Conservation (phyloP, 768 basidiomycete genomes). For the Mrakia gelida region DNA sequence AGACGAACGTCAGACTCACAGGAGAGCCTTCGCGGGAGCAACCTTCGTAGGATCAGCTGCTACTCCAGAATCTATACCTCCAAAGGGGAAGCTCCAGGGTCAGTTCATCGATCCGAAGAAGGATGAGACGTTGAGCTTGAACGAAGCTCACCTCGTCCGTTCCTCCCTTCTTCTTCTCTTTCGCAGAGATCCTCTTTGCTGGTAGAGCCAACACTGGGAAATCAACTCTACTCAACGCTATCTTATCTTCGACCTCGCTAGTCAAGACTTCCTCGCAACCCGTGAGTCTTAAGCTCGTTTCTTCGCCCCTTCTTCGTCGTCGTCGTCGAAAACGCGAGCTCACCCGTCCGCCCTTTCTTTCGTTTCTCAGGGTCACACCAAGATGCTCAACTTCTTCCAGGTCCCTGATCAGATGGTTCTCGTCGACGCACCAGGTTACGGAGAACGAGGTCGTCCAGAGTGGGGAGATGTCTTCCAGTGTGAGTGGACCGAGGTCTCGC, state of each 20-base stretch:
- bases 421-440: slow-evolving; percentile 80
- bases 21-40: slow-evolving; percentile 6
- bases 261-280: slow-evolving; percentile 26
- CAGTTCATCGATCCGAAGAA: neutral
- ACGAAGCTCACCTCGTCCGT: neutral
- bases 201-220: slow-evolving; percentile 31
- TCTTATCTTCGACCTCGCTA: neutral
- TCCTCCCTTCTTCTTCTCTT: neutral
- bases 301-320: neutral
- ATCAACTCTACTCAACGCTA: slow-evolving; percentile 27
- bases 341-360: slow-evolving; percentile 3
- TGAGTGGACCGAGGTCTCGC: neutral
- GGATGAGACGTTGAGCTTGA: neutral
- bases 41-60: slow-evolving; percentile 9
- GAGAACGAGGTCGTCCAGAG: slow-evolving; percentile 64
- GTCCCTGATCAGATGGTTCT: slow-evolving; percentile 39
- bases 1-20: neutral
- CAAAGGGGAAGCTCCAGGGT: slow-evolving; percentile 13
- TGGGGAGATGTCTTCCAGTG: slow-evolving; percentile 67
- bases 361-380: slow-evolving; percentile 29
- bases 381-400: slow-evolving; percentile 34
- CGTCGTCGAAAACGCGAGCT: neutral
- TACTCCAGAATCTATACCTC: neutral
- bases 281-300: slow-evolving; percentile 45
- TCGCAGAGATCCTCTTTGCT: slow-evolving; percentile 31